Evolutionary conservation across 148 eudicot species (phyloP), one percentile per base, ranked within the genome.

Genomic region (Spergularia bocconei): DNA sequence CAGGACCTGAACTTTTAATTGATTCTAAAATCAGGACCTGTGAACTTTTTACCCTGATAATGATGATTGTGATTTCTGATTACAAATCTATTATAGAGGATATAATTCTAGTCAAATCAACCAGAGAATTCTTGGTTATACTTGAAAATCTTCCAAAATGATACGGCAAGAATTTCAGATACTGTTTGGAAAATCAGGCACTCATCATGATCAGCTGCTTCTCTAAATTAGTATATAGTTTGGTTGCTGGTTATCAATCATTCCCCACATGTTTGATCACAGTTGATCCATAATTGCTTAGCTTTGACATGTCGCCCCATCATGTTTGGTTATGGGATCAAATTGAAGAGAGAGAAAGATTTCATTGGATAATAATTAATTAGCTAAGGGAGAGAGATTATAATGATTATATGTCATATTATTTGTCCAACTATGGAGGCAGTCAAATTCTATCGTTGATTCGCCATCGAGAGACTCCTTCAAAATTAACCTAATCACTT

Each of bases 181-280:
- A 79, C 15, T 74, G 63, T 73, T 59, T 55, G 69, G 48, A 58
- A 73, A 47, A 78, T 72, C 58, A 29, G 69, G 12, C 57, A 67
- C n/a, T 57, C 8, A 14, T 57, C 70, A 74, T 74, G 68, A 62
- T 73, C 14, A 73, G 13, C 51, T 73, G 68, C 58, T 39, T 17
- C 76, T 60, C 36, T 36, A 36, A 1, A 11, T 47, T 21, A 72
- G 39, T 7, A 48, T 39, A 21, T 13, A 29, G 75, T 41, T 72
- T 68, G 75, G 38, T 72, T 14, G 53, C 55, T 41, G 52, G 71
- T 44, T 72, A 23, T 54, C 54, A 74, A 74, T 65, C 64, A 67
- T 53, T 52, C 73, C 81, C 81, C 70, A 79, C 81, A 73, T 75
- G 78, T 75, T 74, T 75, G 64, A 71, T 75, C 72, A 67, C 55